Evolutionary conservation across 2,329 filamentous ascomycete genomes (phyloP), one percentile per base, ranked within the genome.

Genomic region (Xenosphaeropsis pyriputrescens): DNA sequence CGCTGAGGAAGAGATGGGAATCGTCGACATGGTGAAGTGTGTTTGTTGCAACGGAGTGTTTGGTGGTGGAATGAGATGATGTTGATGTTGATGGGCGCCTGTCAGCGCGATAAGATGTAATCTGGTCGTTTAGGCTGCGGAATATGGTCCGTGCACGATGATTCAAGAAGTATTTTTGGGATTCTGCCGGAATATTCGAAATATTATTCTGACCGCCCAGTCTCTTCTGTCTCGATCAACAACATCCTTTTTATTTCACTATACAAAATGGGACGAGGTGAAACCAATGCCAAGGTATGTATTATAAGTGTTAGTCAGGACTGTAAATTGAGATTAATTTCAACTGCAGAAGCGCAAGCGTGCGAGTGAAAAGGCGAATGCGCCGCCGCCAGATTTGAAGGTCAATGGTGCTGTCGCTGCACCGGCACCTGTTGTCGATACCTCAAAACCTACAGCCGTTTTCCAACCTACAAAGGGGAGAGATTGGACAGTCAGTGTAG

Each of bases 401-500:
- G 16, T 22, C 35, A 31, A 36, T 12, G 58, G 57, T 5, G 52
- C 56, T 35, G 50, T 53, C 32, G 54, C 60, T 39, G 58, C 44
- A 8, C 48, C 52, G 33, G 57, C 54, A 13, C 50, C 54, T 2
- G 38, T 56, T 1, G 49, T 57, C 29, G 64, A 67, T 41, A 44
- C 72, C 3, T 74, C 77, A 17, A 83, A 78, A 53, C 79, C 80
- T 4, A 76, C 75, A 4, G 75, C 79, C 7, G 61, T 78, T 29
- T 89, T 85, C 59, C 64, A 69, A 36, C 75, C 83, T 2, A 66
- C 61, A 0, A 65, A 68, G 34, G 75, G 78, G 29, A 46, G 84
- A 45, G 61, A 71, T 29, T 83, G 79, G 68, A 91, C 85, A 0
- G 55, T 91, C 14, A 88, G 79, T 32, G 68, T 91, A 26, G 85